Evolutionary conservation across 371 early-diverging fungal species (phyloP), one percentile per base, ranked within the genome.

Genomic region (Gilbertella persicaria): DNA sequence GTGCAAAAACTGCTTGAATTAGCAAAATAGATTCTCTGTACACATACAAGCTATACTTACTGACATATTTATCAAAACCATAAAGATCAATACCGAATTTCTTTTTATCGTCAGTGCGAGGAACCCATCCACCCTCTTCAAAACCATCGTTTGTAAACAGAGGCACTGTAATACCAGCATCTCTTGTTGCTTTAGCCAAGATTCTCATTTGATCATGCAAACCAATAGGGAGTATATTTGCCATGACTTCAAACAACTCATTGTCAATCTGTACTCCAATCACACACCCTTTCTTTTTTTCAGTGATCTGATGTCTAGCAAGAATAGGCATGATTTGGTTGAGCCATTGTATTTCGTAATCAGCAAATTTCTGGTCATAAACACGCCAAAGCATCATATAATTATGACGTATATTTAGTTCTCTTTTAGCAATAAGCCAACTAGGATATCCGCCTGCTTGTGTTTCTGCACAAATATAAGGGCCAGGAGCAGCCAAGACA

Each of bases 401-500:
- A 52, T 87, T 79, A 56, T 93, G 93, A 36, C 94, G 82, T 46
- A 93, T 67, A 48, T 88, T 85, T 17, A 91, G 61, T 13, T 88
- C 73, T 25, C 87, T 79, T 56, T 91, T 90, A 29, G 86, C 89
- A 6, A 88, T 62, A 48, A 94, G 71, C 95, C 95, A 94, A 20
- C 80, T 64, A 1, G 95, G 95, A 58, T 85, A 88, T 0, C 93
- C 95, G 26, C 95, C 95, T 14, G 74, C 93, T 56, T 91, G 90
- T 0, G 92, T 91, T 55, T 94, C 95, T 13, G 89, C 85, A 71
- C 93, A 92, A 52, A 94, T 91, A 64, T 90, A 94, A 0, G 95
- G 94, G 0, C 94, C 94, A 0, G 93, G 89, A 7, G 92, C 91
- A 14, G 90, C 93, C 9, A 94, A 67, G 9, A 94, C 93, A 54